A percentile compares a stretch with the other conserved stretches of the same genome.
phyloP scores from a whole-genome alignment of 2,329 filamentous ascomycete species.

The Teratosphaeriaceae sp. region DNA sequence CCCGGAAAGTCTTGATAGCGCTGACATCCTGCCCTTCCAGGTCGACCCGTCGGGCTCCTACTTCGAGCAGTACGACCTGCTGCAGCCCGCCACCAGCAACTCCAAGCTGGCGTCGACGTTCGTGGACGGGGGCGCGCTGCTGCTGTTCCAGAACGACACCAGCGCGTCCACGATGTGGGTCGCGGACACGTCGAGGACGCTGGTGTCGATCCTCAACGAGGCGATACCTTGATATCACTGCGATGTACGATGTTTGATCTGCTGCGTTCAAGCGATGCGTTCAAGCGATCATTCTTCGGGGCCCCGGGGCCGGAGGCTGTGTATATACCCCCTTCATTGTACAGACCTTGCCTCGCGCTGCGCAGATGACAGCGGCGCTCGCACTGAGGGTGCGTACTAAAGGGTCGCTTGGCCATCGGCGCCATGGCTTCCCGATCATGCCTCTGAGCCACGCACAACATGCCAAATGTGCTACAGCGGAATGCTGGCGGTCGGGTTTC shows the following conservation, averaged over 20 bases:
- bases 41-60: neutral
- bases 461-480: too few relatives aligned
- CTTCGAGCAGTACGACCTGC: neutral
- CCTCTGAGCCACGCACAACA: too few relatives aligned
- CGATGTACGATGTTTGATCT: neutral
- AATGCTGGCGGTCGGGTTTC: too few relatives aligned
- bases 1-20: neutral
- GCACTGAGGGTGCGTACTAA: too few relatives aligned
- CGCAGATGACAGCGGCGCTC: too few relatives aligned
- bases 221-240: neutral
- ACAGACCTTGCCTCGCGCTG: too few relatives aligned
- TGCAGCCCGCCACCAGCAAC: constrained; percentile 3
- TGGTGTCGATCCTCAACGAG: neutral
- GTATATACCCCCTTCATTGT: too few relatives aligned
- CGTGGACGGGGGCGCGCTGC: constrained; percentile 6
- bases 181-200: constrained; percentile 1
- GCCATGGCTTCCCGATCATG: too few relatives aligned
- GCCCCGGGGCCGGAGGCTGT: too few relatives aligned
- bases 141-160: constrained; percentile 8
- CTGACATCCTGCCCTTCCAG: neutral
- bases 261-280: constrained; percentile 1
- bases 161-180: constrained; percentile 5
- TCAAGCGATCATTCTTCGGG: too few relatives aligned
- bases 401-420: too few relatives aligned
- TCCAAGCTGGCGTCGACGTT: constrained; percentile 6